Evolutionary conservation across 768 basidiomycete species (phyloP).

Genomic region (Leccinum arenicola): DNA sequence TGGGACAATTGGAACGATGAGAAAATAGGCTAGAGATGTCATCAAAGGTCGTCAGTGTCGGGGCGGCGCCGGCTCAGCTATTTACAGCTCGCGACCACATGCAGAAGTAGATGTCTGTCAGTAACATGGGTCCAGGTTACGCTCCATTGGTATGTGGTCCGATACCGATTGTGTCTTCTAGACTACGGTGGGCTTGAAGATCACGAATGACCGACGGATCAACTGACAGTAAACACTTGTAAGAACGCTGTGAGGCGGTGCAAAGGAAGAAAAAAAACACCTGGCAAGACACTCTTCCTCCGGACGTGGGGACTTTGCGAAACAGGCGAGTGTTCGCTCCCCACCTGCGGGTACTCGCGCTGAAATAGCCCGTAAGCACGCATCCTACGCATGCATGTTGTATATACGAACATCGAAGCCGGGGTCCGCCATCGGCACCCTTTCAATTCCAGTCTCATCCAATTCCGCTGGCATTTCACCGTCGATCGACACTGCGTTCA

Average conservation of each 20-base stretch:
- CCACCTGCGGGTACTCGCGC: conserved; percentile 68
- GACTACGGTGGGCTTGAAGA: conserved; percentile 81
- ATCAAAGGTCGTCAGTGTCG: conserved; percentile 30
- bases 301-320: conserved; percentile 78
- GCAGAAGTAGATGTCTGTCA: conserved; percentile 16
- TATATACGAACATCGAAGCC: conserved; percentile 70
- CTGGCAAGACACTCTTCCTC: conserved; percentile 92
- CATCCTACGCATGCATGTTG: conserved; percentile 9
- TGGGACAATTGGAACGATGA: conserved; percentile 18
- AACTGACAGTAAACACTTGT: conserved; percentile 46
- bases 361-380: conserved; percentile 32
- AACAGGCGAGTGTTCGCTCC: conserved; percentile 56
- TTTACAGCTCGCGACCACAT: conserved; percentile 24
- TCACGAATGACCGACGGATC: conserved; percentile 88
- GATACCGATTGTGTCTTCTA: conserved; percentile 52
- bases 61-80: conserved; percentile 13
- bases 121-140: conserved; percentile 14
- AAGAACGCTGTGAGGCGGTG: conserved; percentile 8
- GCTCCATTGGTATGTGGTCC: conserved; percentile 32
- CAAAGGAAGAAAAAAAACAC: conserved; percentile 38
- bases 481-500: conserved; percentile 82
- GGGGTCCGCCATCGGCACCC: conserved; percentile 91
- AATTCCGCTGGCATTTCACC: conserved; percentile 58
- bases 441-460: conserved; percentile 80
- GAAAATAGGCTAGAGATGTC: conserved; percentile 23